Evolutionary conservation across 2,329 filamentous ascomycete genomes (phyloP), one percentile per base, ranked within the genome.

Genomic region (Pseudogymnoascus verrucosus): DNA sequence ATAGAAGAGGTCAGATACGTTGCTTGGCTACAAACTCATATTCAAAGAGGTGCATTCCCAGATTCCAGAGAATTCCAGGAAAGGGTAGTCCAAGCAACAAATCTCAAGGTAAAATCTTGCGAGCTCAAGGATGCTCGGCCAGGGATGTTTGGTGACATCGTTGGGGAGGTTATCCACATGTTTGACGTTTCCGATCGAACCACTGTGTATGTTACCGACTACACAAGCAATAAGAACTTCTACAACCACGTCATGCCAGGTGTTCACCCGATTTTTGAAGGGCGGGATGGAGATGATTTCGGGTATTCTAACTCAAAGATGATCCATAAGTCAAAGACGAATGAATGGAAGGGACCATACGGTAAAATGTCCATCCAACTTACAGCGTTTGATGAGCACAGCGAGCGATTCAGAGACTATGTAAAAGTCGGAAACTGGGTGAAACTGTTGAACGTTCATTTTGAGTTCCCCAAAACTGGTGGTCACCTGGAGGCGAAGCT

Each of bases 181-280:
- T 84, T 78, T 67, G 71, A 76, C 12, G 72, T 69, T 26, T 73
- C 75, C 40, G 78, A 74, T 36, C 82, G 76, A 64, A 75, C 83
- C 11, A 84, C 85, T 4, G 67, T 96, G 0, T 92, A 92, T 78
- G 77, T 96, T 16, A 89, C 90, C 0, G 93, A 97, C 74, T 96
- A 93, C 73, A 96, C 91, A 0, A 77, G 84, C 61, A 91, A 97
- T 70, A 71, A 78, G 0, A 65, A 70, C 0, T 86, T 97, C 64
- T 87, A 81, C 67, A 68, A 67, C 67, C 74, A 77, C 60, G 69
- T 71, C 28, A 57, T 57, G 12, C 51, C 51, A 34, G 51, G 51
- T 19, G 51, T 57, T 12, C 12, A 34, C n/a, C 51, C 59, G 7
- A 61, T 39, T 61, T 10, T 74, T 70, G 64, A 71, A 72, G 23